Conservation (phyloP, 1,139 yeast genomes). For the Meyerozyma sp. region DNA sequence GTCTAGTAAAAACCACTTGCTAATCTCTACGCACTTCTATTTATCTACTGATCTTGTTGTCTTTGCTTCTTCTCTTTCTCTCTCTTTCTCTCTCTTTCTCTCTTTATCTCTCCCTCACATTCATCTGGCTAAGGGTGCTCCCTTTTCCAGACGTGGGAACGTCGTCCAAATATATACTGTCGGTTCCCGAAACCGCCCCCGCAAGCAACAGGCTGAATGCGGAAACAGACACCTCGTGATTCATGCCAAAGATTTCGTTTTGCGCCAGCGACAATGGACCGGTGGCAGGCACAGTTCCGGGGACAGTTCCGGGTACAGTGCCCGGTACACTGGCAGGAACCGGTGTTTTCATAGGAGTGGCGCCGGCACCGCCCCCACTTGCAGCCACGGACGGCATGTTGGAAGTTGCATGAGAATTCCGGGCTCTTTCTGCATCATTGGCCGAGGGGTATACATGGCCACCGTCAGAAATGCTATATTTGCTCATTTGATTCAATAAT, state of each 20-base stretch:
- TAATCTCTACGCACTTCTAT: neutral
- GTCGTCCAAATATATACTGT: constrained; percentile 30
- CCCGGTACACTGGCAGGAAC: neutral
- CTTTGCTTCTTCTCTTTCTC: neutral
- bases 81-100: too few relatives aligned
- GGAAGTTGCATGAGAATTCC: constrained; percentile 3
- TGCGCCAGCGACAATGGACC: constrained; percentile 2
- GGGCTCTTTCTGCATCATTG: constrained; percentile 3
- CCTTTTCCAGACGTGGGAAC: constrained; percentile 37
- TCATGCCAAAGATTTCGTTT: constrained; percentile 5
- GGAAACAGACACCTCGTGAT: constrained; percentile 21
- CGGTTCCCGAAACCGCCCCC: constrained; percentile 18
- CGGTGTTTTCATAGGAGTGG: constrained; percentile 2
- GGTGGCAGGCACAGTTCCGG: neutral
- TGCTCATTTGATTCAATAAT: constrained; percentile 29
- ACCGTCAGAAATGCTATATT: constrained; percentile 32
- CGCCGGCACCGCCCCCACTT: constrained; percentile 2
- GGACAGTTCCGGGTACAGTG: neutral
- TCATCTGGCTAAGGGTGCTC: constrained; percentile 34
- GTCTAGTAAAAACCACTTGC: too few relatives aligned
- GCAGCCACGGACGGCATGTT: constrained; percentile 7
- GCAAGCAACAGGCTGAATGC: constrained; percentile 30
- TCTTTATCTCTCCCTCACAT: constrained; percentile 21
- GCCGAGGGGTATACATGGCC: constrained; percentile 26
- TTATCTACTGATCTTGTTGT: neutral